A percentile compares a stretch with the other conserved stretches of the same genome.
Conservation (phyloP, 768 basidiomycete genomes). For the Rhodosporidiobolus sp. region DNA sequence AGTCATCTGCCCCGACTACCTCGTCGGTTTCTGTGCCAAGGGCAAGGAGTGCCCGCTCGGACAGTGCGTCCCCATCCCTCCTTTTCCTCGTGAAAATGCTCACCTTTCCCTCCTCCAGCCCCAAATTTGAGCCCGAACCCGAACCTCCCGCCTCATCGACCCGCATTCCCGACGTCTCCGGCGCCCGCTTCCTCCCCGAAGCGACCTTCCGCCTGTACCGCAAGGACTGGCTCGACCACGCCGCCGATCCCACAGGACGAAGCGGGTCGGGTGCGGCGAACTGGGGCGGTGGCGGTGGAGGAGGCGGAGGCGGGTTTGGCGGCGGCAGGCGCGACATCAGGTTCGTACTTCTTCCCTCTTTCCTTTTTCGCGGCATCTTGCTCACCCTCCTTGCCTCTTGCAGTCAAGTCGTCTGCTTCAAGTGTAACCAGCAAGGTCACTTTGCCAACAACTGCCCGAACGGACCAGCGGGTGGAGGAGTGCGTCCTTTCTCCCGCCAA, state of each 20-base stretch:
- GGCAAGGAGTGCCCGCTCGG: slow-evolving; percentile 68
- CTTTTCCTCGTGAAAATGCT: slow-evolving; percentile 63
- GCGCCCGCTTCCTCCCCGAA: slow-evolving; percentile 40
- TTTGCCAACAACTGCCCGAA: slow-evolving; percentile 37
- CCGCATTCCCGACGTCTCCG: slow-evolving; percentile 40
- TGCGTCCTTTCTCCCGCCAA: too few species aligned
- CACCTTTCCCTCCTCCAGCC: slow-evolving; percentile 42
- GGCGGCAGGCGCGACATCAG: slow-evolving; percentile 86
- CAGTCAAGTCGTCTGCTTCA: slow-evolving; percentile 34
- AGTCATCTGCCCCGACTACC: slow-evolving; percentile 82
- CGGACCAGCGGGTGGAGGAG: neutral
- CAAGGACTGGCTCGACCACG: slow-evolving; percentile 38
- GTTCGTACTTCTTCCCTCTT: slow-evolving; percentile 15
- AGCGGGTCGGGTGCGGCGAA: slow-evolving; percentile 33
- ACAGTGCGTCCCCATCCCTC: slow-evolving; percentile 59
- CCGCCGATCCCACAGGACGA: slow-evolving; percentile 30
- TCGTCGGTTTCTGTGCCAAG: slow-evolving; percentile 87
- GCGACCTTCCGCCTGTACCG: slow-evolving; percentile 39
- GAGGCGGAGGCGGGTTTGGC: slow-evolving; percentile 51
- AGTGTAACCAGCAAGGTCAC: slow-evolving; percentile 93
- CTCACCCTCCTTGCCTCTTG: neutral
- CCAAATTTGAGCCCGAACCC: slow-evolving; percentile 47
- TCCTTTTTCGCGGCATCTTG: slow-evolving; percentile 19
- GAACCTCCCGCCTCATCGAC: slow-evolving; percentile 34
- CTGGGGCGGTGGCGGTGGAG: slow-evolving; percentile 36